Conservation (phyloP, 2,329 filamentous ascomycete species). For the Gremmenia infestans region DNA sequence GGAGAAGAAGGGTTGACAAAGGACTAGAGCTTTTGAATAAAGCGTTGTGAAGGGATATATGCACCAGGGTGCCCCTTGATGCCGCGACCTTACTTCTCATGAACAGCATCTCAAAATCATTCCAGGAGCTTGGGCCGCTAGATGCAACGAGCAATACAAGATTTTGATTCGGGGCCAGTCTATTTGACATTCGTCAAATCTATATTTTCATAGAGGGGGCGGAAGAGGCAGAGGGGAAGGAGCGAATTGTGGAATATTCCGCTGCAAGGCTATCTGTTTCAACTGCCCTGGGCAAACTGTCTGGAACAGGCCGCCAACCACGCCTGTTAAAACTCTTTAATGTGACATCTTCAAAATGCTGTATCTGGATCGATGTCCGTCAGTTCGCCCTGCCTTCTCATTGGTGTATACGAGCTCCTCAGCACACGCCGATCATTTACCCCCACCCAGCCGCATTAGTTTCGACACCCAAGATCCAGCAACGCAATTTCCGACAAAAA, state of each 20-base stretch:
- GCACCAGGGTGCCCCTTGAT: background rate
- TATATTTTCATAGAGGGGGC: background rate
- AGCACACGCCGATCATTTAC: background rate
- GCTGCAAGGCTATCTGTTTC: too few species aligned
- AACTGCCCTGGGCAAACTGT: too few species aligned
- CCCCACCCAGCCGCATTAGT: background rate
- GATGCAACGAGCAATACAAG: background rate
- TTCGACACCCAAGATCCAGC: too few species aligned
- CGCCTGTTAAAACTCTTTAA: too few species aligned
- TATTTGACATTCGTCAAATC: background rate
- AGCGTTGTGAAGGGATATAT: too few species aligned
- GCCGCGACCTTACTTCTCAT: background rate
- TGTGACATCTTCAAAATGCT: background rate
- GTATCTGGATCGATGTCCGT: background rate
- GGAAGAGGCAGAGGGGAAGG: too few species aligned
- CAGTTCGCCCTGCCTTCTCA: background rate
- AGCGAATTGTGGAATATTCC: too few species aligned
- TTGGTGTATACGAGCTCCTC: background rate
- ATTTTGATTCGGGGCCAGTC: background rate
- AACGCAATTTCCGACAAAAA: too few species aligned
- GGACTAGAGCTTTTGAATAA: background rate
- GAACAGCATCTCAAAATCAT: background rate
- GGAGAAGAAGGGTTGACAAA: constrained; percentile 14
- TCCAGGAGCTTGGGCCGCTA: background rate
- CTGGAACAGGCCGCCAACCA: too few species aligned